These are phyloP conservation scores for Corrigiola litoralis DNA, from an alignment of 179 eudicot species.

Conservation along the genomic window DNA sequence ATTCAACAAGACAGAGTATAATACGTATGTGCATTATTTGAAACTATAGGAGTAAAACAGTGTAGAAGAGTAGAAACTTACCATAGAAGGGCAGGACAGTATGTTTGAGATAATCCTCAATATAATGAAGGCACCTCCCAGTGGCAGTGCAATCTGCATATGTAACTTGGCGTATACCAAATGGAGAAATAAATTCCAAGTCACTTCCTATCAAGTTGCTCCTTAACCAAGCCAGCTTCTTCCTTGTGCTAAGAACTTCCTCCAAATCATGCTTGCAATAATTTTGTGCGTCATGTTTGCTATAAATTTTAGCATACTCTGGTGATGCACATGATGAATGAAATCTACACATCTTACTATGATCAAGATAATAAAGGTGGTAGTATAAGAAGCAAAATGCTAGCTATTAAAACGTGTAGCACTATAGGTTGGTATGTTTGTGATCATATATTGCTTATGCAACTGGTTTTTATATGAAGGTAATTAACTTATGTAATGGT, in stretches of 20 bases:
- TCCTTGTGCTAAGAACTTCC: background rate
- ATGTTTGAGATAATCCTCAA: conserved; percentile 43
- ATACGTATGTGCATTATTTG: too few species aligned
- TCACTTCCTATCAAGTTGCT: conserved; percentile 37
- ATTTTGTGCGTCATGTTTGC: background rate
- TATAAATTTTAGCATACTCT: background rate
- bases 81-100: conserved; percentile 60
- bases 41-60: background rate
- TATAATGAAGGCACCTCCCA: conserved; percentile 38
- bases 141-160: conserved; percentile 62
- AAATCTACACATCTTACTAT: conserved; percentile 6
- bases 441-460: too few species aligned
- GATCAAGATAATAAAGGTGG: too few species aligned
- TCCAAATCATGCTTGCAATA: background rate
- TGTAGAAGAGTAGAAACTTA: conserved; percentile 2
- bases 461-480: too few species aligned
- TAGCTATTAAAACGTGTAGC: too few species aligned
- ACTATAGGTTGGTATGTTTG: too few species aligned
- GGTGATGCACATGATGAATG: background rate
- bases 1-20: too few species aligned
- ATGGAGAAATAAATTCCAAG: conserved; percentile 42
- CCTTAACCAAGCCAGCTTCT: conserved; percentile 45
- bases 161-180: conserved; percentile 48
- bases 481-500: too few species aligned
- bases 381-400: too few species aligned